Base-by-base conservation (phyloP, 2,329 filamentous ascomycete genomes). In the Seiridium unicorne region DNA sequence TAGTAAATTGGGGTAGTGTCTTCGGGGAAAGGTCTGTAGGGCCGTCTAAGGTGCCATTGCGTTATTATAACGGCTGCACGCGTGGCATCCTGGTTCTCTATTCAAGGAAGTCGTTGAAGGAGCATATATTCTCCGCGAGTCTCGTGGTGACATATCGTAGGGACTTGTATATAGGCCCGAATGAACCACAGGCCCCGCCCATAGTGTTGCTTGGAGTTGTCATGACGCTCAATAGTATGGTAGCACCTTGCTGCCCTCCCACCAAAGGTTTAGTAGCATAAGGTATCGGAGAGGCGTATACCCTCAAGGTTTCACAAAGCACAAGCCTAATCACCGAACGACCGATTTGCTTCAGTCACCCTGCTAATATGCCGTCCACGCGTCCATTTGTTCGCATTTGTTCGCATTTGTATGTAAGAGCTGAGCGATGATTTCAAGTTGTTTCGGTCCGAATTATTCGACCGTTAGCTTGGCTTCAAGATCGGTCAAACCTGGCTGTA, bases 91-190 rank as follows among this genome's bases (percentile, higher is more conserved):
- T 32, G 40, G 54, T 36, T 34, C 10, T 38, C 10, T 11, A 26
- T 13, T 3, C 54, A 36, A 31, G 31, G 42, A 47, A 47, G 18
- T 35, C 18, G 31, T 46, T 18, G 8, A n/a, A 7, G 18, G 32
- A n/a, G 35, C 34, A 47, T 10, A 47, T 31, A 46, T 56, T 47
- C 38, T 47, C 54, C 40, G 44, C 54, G 54, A 56, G 54, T 56
- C 54, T 38, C 42, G 54, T 56, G 35, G 54, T 9, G 38, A 44
- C 26, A 38, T 46, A 13, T 35, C 54, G 31, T 47, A 34, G 44
- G 42, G 38, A 35, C n/a, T 13, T 9, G 13, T 35, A 34, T 56
- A 47, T 48, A 46, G 54, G 54, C 54, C 54, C 54, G 54, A 56
- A 46, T 56, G 26, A 47, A 38, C 42, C 9, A 10, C 18, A 9